Evolutionary conservation across 1,139 yeast species (phyloP), one percentile per base, ranked within the genome.

Genomic region (Protomyces arabidopsidicola): DNA sequence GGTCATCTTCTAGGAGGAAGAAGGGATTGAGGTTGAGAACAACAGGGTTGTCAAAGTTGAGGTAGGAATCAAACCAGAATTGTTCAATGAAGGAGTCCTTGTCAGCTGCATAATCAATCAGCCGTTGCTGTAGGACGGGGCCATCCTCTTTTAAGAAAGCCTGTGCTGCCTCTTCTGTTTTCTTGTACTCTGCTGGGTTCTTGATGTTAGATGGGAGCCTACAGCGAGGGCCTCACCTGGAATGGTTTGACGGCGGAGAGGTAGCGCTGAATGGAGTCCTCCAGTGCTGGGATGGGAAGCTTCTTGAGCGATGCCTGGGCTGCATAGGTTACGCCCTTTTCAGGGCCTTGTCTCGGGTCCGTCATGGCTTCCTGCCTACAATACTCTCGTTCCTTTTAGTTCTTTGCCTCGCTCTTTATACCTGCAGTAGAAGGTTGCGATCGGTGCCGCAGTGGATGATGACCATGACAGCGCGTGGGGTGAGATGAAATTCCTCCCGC

Each of bases 41-140:
- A 58, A 90, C 96, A 1, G 78, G 96, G 31, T 90, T 87, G 75
- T 90, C 97, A 73, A 88, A 88, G 74, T 85, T 86, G 68, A 90
- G 79, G 74, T 90, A 90, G 2, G 96, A 84, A 72, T 90, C 97
- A 74, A 85, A 89, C 97, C 97, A 90, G 74, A 90, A 90, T 73
- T 90, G 96, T 75, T 90, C 97, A 68, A 90, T 90, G 74, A 87
- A 90, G 9, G 95, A 86, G 63, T 88, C 83, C 69, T 90, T 78
- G 20, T 82, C 75, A 65, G 82, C 78, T 10, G 89, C 80, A 70
- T 87, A 88, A 63, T 82, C 82, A 56, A 84, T 76, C 56, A 89
- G 79, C 70, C 84, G 85, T 39, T 81, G 77, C 69, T 87, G 89
- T 68, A 90, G 79, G 65, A 81, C 78, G 36, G 84, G 81, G 4